phyloP scores from a whole-genome alignment of 2,329 filamentous ascomycete genomes.

The Penicillium sp. region DNA sequence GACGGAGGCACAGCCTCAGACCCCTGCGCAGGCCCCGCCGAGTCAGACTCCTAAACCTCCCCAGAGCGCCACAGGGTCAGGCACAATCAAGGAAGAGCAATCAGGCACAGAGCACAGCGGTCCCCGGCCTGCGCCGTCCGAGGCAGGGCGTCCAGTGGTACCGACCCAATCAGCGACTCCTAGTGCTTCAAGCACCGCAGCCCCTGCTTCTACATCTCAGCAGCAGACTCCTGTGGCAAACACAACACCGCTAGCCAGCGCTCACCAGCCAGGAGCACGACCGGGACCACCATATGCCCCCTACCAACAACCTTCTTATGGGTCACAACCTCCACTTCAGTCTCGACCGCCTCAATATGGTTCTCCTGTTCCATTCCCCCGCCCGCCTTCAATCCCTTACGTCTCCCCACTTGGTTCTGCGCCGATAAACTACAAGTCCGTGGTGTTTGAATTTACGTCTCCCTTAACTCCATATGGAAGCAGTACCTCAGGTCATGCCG shows the following conservation, averaged over 20 bases:
- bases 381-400: slow-evolving; percentile 24
- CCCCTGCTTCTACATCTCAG: slow-evolving; percentile 15
- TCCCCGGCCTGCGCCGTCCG: slow-evolving; percentile 11
- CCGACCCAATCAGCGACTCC: slow-evolving; percentile 13
- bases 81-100: slow-evolving; percentile 33
- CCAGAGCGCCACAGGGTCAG: slow-evolving; percentile 5
- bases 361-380: slow-evolving; percentile 21
- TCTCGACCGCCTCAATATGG: slow-evolving; percentile 37
- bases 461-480: slow-evolving; percentile 42
- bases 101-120: slow-evolving; percentile 3
- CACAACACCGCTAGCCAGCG: slow-evolving; percentile 19
- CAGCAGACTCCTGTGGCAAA: slow-evolving; percentile 24
- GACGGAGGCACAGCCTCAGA: slow-evolving; percentile 9
- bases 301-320: slow-evolving; percentile 33
- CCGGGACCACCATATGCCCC: slow-evolving; percentile 29
- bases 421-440: slow-evolving; percentile 44
- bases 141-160: slow-evolving; percentile 7
- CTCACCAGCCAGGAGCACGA: slow-evolving; percentile 25
- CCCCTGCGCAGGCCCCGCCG: slow-evolving; percentile 1
- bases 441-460: slow-evolving; percentile 49
- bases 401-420: slow-evolving; percentile 32
- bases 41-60: slow-evolving; percentile 9
- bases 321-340: slow-evolving; percentile 34
- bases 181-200: slow-evolving; percentile 3
- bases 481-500: slow-evolving; percentile 40